Conservation (phyloP, 768 basidiomycete genomes). For the Hypholoma sublateritium region DNA sequence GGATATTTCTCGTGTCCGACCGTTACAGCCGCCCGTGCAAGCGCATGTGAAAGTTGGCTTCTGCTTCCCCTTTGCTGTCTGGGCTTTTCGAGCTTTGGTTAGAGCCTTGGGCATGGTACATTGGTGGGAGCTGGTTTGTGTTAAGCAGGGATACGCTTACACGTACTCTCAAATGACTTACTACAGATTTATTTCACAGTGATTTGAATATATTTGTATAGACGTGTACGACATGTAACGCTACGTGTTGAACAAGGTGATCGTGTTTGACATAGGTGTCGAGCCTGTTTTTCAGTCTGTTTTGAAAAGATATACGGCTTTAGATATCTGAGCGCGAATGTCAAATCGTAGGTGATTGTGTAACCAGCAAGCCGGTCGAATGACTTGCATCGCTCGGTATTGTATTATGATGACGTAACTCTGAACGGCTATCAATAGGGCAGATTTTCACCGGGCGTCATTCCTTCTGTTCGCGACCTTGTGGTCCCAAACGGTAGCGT, state of each 20-base stretch:
- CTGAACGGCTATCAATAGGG: no score
- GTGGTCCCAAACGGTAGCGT: no score
- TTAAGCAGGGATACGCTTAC: slow-evolving; percentile 2
- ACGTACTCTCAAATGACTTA: neutral
- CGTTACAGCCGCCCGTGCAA: slow-evolving; percentile 12
- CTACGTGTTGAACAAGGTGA: slow-evolving; percentile 8
- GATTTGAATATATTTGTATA: slow-evolving; percentile 6
- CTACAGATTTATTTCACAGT: neutral
- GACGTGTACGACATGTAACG: slow-evolving; percentile 8
- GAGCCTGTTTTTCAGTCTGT: slow-evolving; percentile 9
- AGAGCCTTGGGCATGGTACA: slow-evolving; percentile 10
- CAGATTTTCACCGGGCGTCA: no score
- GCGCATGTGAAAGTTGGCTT: slow-evolving; percentile 8
- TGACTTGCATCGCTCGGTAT: no score
- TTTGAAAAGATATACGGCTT: slow-evolving; percentile 1
- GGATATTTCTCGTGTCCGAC: slow-evolving; percentile 9
- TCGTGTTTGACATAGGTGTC: slow-evolving; percentile 11
- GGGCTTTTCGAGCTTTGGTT: neutral
- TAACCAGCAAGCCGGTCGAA: no score
- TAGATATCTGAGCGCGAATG: neutral
- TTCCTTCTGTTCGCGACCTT: no score
- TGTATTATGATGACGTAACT: no score
- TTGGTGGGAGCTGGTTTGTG: neutral
- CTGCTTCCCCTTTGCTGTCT: neutral
- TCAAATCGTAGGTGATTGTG: neutral